A percentile compares a stretch with the other conserved stretches of the same genome.
Conservation (phyloP, 2,329 filamentous ascomycete species). For the Ascochyta fabae region DNA sequence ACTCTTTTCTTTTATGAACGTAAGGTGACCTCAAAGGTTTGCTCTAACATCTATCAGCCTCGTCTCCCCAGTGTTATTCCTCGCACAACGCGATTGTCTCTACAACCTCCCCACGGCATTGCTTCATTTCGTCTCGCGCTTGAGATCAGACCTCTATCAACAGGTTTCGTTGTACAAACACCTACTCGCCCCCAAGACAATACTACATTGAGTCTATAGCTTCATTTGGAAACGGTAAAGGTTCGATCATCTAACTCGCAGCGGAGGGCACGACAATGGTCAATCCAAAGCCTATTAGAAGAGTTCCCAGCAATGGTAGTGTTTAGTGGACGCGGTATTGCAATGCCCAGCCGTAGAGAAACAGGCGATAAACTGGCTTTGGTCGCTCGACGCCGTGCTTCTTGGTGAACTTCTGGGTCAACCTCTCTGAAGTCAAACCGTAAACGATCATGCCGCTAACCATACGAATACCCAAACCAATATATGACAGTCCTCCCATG, state of each 20-base stretch:
- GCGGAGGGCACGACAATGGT: not conserved
- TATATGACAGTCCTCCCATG: not conserved
- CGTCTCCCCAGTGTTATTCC: too few species aligned
- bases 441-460: not conserved
- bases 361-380: not conserved
- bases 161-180: too few species aligned
- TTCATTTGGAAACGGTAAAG: not conserved
- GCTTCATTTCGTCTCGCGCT: too few species aligned
- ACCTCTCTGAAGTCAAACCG: not conserved
- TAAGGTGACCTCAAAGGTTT: too few species aligned
- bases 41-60: too few species aligned
- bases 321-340: slow-evolving; percentile 22
- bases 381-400: not conserved
- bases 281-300: not conserved
- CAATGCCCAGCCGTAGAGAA: not conserved
- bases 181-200: too few species aligned
- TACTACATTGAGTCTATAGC: too few species aligned
- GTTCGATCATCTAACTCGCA: not conserved
- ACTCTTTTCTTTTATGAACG: too few species aligned
- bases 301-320: not conserved
- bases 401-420: not conserved
- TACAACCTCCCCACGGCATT: too few species aligned
- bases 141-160: too few species aligned
- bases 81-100: too few species aligned
- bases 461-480: not conserved